phyloP scores from a whole-genome alignment of 305 asterid genomes.

The Fraxinus sp. region DNA sequence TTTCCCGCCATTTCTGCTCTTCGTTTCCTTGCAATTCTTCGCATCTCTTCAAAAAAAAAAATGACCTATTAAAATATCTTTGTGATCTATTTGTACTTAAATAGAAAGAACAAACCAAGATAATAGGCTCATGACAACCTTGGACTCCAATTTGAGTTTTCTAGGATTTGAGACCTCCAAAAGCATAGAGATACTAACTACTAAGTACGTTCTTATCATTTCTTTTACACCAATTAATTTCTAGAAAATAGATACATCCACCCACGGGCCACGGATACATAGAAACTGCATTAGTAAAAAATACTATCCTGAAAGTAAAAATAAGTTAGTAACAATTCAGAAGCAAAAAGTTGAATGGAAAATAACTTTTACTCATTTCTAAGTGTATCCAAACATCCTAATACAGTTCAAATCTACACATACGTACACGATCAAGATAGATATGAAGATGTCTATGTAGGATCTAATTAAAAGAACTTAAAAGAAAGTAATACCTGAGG shows the following conservation, averaged over 20 bases:
- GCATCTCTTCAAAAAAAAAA: too few species aligned
- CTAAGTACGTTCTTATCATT: not conserved
- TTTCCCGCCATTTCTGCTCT: too few species aligned
- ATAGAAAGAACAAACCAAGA: not conserved
- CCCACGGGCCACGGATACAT: not conserved
- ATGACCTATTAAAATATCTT: not conserved
- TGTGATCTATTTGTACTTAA: not conserved
- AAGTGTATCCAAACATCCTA: not conserved
- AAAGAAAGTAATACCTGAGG: constrained; percentile 45
- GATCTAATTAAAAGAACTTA: not conserved
- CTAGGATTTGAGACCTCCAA: not conserved
- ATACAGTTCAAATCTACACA: not conserved
- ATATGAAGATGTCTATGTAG: not conserved
- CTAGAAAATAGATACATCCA: not conserved
- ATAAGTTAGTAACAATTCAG: not conserved
- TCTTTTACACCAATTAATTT: not conserved
- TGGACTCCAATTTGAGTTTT: not conserved
- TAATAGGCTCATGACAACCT: not conserved
- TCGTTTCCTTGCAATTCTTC: too few species aligned
- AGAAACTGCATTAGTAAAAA: not conserved
- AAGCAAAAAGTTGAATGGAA: not conserved
- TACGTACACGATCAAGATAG: not conserved
- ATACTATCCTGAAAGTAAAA: not conserved
- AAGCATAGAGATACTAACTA: not conserved
- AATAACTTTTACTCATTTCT: not conserved